These are phyloP conservation scores for Gremmenia infestans DNA, from an alignment of 2,329 filamentous ascomycete genomes.

Conservation along the genomic window DNA sequence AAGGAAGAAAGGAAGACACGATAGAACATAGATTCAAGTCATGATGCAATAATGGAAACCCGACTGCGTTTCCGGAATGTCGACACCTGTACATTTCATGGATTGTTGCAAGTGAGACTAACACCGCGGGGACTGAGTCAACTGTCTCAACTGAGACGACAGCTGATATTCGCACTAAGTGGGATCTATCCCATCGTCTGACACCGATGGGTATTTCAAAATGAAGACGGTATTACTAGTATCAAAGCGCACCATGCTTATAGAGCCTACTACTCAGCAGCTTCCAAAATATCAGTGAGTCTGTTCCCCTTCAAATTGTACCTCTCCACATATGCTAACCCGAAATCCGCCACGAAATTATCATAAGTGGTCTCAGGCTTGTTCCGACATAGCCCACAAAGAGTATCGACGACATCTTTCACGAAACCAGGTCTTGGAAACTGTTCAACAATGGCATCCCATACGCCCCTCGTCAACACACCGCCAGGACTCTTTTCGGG, in stretches of 20 bases:
- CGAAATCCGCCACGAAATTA: slow-evolving; percentile 33
- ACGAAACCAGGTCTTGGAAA: slow-evolving; percentile 32
- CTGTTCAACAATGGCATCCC: slow-evolving; percentile 25
- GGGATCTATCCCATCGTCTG: no score
- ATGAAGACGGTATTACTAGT: not conserved
- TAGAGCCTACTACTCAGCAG: not conserved
- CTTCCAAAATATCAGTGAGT: not conserved
- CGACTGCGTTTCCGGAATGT: no score
- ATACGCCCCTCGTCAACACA: slow-evolving; percentile 25
- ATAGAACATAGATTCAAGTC: no score
- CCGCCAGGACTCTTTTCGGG: slow-evolving; percentile 24
- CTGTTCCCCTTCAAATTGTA: slow-evolving; percentile 8
- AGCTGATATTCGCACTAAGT: no score
- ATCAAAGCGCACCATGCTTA: not conserved
- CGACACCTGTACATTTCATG: no score
- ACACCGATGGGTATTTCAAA: not conserved
- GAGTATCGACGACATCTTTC: slow-evolving; percentile 28
- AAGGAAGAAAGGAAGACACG: no score
- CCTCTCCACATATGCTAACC: slow-evolving; percentile 15
- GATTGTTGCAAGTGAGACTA: no score
- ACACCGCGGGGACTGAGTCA: no score
- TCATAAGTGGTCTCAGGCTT: slow-evolving; percentile 35
- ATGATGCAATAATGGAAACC: no score
- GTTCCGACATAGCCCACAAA: slow-evolving; percentile 34
- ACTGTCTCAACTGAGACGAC: no score